Conservation (phyloP, 2,329 filamentous ascomycete species). For the Allantophomopsis lycopodina region DNA sequence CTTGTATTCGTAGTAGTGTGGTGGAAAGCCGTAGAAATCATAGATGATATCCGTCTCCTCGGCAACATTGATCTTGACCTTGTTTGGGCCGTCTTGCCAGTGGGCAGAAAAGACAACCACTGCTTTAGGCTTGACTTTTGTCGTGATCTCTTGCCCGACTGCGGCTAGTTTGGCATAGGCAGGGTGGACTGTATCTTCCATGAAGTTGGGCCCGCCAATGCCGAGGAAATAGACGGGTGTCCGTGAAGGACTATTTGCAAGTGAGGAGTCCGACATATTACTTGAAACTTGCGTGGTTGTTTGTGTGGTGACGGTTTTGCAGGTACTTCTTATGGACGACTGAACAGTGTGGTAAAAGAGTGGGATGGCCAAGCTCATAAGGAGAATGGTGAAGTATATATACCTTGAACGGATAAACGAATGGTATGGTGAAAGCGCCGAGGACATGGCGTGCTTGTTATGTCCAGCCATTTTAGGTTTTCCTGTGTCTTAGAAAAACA, state of each 20-base stretch:
- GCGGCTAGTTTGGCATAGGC: constrained; percentile 49
- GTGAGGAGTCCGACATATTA: constrained; percentile 6
- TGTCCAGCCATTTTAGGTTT: no score
- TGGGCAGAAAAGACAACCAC: constrained; percentile 68
- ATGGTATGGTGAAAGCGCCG: no score
- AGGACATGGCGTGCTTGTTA: no score
- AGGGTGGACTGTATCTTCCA: constrained; percentile 55
- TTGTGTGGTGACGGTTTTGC: constrained; percentile 2
- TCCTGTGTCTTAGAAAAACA: no score
- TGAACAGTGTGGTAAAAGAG: neutral
- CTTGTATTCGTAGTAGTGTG: constrained; percentile 52
- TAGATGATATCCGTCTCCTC: constrained; percentile 55
- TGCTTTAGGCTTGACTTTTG: constrained; percentile 55
- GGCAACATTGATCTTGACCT: constrained; percentile 51
- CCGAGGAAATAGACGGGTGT: constrained; percentile 13
- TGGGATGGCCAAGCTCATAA: no score
- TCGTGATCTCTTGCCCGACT: constrained; percentile 58
- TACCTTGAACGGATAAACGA: no score
- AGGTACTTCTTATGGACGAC: constrained; percentile 3
- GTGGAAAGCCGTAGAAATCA: constrained; percentile 62
- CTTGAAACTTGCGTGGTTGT: constrained; percentile 2
- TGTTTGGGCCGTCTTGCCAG: constrained; percentile 47
- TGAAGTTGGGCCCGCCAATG: constrained; percentile 38
- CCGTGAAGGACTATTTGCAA: constrained; percentile 5
- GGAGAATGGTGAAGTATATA: no score